A percentile compares a stretch with the other conserved stretches of the same genome.
Evolutionary conservation across 352 stramenopile species (phyloP).

Genomic region (Hyaloperonospora arabidopsidis): DNA sequence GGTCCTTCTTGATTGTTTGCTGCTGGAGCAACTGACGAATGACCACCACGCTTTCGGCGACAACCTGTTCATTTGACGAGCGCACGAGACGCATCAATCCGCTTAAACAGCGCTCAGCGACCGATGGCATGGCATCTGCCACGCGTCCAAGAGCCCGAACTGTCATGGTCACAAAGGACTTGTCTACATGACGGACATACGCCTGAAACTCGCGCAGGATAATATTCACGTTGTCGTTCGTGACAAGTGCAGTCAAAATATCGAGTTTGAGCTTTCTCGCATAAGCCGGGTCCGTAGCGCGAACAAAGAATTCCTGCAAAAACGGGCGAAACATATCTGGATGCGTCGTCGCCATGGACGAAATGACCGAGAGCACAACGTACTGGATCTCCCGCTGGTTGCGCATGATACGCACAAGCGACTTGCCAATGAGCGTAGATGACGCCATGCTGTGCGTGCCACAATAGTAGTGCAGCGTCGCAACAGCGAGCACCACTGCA

Average conservation of each 20-base stretch:
- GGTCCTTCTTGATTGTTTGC: conserved; percentile 67
- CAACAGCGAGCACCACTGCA: conserved; percentile 94
- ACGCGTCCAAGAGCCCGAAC: conserved; percentile 91
- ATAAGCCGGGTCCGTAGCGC: conserved; percentile 92
- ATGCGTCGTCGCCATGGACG: conserved; percentile 89
- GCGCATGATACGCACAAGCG: conserved; percentile 94
- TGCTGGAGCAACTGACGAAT: conserved; percentile 94
- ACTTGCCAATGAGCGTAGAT: conserved; percentile 91
- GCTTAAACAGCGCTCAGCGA: conserved; percentile 88
- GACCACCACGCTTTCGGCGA: conserved; percentile 92
- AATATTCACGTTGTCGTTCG: conserved; percentile 86
- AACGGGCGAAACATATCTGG: conserved; percentile 95
- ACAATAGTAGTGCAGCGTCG: conserved; percentile 96
- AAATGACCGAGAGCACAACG: conserved; percentile 93
- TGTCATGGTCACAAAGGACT: conserved; percentile 91
- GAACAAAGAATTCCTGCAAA: conserved; percentile 96
- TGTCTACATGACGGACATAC: conserved; percentile 93
- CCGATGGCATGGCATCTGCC: conserved; percentile 81
- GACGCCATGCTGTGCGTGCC: conserved; percentile 83
- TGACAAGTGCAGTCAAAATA: conserved; percentile 91
- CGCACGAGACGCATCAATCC: conserved; percentile 81
- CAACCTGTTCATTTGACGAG: conserved; percentile 84
- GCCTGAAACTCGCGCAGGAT: conserved; percentile 94
- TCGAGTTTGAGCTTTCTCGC: conserved; percentile 96
- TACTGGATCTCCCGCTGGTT: conserved; percentile 97